These are phyloP conservation scores for Aureobasidium melanogenum DNA, from an alignment of 2,329 filamentous ascomycete genomes.

Conservation along the genomic window DNA sequence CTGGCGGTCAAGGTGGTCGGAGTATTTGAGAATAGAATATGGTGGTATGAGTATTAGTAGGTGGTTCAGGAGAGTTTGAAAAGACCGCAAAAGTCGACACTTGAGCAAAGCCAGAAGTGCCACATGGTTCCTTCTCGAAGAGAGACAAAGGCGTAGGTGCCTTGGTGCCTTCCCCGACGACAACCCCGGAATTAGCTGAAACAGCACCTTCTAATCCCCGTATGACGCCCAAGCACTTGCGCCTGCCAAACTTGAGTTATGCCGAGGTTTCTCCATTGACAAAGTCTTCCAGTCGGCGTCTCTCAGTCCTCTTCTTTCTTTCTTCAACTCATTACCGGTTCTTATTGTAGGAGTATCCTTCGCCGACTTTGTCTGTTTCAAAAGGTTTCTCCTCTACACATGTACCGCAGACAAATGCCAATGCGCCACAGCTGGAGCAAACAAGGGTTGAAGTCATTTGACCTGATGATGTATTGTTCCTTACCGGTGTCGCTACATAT, in stretches of 20 bases:
- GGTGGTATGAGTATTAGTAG: not conserved
- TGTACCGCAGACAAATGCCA: constrained; percentile 10
- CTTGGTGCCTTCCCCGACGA: not conserved
- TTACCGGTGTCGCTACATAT: constrained; percentile 9
- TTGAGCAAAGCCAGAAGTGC: not conserved
- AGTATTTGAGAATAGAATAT: not conserved
- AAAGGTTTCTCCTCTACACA: constrained; percentile 7
- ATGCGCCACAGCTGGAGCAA: constrained; percentile 11
- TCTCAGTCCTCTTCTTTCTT: constrained; percentile 1
- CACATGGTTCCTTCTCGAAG: not conserved
- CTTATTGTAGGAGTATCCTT: constrained; percentile 12
- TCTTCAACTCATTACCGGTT: constrained; percentile 11
- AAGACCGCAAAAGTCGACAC: not conserved
- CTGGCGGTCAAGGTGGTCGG: not conserved
- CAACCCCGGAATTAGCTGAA: not conserved
- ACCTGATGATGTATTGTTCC: constrained; percentile 10
- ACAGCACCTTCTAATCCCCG: not conserved
- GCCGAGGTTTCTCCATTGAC: not conserved
- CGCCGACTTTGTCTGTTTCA: not conserved
- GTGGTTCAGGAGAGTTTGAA: not conserved
- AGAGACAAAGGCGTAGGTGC: not conserved
- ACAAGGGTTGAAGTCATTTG: constrained; percentile 9
- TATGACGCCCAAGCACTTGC: not conserved
- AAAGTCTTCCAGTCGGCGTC: not conserved
- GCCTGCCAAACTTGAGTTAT: not conserved